Evolutionary conservation across 306 rosid genomes (phyloP), one percentile per base, ranked within the genome.

Genomic region (Vigna angularis): DNA sequence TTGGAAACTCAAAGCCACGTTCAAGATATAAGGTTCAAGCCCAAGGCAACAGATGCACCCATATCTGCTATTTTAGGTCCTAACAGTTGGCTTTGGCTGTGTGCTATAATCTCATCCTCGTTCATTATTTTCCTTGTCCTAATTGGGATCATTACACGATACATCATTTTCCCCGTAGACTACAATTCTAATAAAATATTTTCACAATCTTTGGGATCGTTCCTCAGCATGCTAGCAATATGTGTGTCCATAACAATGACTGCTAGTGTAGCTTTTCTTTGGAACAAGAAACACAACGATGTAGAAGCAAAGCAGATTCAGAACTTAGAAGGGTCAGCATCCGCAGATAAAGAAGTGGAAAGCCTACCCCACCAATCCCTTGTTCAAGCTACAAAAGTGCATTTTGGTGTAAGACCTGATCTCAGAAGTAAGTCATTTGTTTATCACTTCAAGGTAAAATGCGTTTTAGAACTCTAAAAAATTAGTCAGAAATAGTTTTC

Each of bases 11-110:
- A 72, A 53, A 79, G 48, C 49, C 66, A 55, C 17, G 38, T 72
- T 26, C 71, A 75, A 78, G 13, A 80, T 20, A 61, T 66, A 45
- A 42, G 87, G 92, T 84, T 90, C 83, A 87, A 86, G 30, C 86
- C 96, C 50, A 62, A 26, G 55, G 32, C 74, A 42, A 74, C 62
- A 51, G 96, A 93, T 51, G 66, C 53, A 8, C 87, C 92, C 3
- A 68, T 89, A n/a, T 82, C 84, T 10, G 76, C 86, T 28, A 71
- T 84, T 14, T 56, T 93, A 62, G 97, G 93, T 9, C 87, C 85
- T 17, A 82, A 83, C 9, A 74, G 63, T 17, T 93, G 97, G 97
- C 83, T 90, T 15, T 90, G 97, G 91, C 89, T 89, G 4, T 89
- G 84, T 6, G 86, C 86, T 8, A 74, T 90, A 34, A 87, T 93